Percentiles rank a stretch among this genome's conserved stretches.
Evolutionary conservation across 1,139 yeast species (phyloP).

Genomic region (Lizanozyma gosingica): DNA sequence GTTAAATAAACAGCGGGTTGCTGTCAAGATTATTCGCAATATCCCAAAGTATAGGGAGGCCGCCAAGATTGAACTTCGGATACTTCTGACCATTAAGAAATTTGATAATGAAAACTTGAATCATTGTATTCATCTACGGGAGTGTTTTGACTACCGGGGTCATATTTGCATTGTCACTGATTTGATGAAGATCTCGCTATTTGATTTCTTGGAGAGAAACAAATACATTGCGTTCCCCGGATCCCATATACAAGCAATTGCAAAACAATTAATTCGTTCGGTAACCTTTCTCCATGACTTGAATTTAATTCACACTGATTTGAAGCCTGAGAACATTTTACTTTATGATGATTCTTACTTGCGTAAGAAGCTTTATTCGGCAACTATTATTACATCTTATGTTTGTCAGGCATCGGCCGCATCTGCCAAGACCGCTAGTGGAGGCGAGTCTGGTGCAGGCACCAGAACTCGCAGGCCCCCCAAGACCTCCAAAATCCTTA

Average conservation of each 20-base stretch:
- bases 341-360: conserved; percentile 50
- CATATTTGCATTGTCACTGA: conserved; percentile 94
- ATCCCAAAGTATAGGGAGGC: conserved; percentile 79
- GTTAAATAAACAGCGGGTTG: conserved; percentile 56
- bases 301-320: conserved; percentile 86
- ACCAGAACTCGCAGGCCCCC: not conserved
- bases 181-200: conserved; percentile 72
- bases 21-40: conserved; percentile 82
- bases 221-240: conserved; percentile 71
- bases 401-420: conserved; percentile 8
- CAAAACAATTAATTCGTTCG: conserved; percentile 75
- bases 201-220: conserved; percentile 79
- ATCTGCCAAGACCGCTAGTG: not conserved
- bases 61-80: conserved; percentile 72
- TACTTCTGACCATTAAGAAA: conserved; percentile 70
- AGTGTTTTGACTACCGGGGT: conserved; percentile 87
- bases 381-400: conserved; percentile 27
- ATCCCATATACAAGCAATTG: conserved; percentile 79
- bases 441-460: not conserved
- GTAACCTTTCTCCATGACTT: conserved; percentile 87
- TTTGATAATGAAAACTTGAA: conserved; percentile 62
- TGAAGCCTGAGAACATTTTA: conserved; percentile 89
- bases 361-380: conserved; percentile 24
- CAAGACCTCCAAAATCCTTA: conserved; percentile 40
- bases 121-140: conserved; percentile 72